Evolutionary conservation across 228 moss, liverwort and hornwort species (phyloP).

Genomic region (Sphagnum fallax): DNA sequence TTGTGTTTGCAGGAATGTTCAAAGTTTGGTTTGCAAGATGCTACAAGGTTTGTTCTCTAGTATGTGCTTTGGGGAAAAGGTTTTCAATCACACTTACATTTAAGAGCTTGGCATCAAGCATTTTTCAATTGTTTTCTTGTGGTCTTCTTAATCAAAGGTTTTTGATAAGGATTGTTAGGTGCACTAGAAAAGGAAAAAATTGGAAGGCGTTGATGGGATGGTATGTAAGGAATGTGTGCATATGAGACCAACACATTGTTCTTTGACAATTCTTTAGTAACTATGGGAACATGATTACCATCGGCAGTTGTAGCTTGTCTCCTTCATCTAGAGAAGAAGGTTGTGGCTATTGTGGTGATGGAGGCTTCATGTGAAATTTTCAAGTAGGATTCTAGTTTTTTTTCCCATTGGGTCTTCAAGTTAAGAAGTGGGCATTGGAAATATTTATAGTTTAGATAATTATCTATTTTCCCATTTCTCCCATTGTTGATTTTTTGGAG

Average conservation of each 20-base stretch:
- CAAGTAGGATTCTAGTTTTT: slow-evolving; percentile 27
- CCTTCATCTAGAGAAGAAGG: slow-evolving; percentile 66
- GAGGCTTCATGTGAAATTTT: slow-evolving; percentile 93
- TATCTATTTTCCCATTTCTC: too few species aligned
- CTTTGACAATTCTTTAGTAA: slow-evolving; percentile 82
- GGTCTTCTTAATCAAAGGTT: too few species aligned
- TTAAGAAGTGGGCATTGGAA: too few species aligned
- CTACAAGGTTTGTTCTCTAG: slow-evolving; percentile 24
- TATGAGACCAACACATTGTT: slow-evolving; percentile 78
- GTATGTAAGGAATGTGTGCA: slow-evolving; percentile 2
- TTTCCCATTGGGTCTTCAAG: too few species aligned
- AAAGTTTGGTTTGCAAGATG: slow-evolving; percentile 55
- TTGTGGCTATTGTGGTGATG: slow-evolving; percentile 85
- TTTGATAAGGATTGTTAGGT: too few species aligned
- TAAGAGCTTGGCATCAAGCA: too few species aligned
- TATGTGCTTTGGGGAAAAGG: too few species aligned
- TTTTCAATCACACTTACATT: too few species aligned
- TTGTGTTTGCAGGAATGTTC: slow-evolving; percentile 25
- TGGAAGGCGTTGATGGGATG: background rate
- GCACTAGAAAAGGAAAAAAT: background rate
- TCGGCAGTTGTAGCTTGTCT: slow-evolving; percentile 82
- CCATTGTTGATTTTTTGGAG: too few species aligned
- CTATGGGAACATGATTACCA: slow-evolving; percentile 87
- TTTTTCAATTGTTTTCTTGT: too few species aligned
- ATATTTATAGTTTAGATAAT: too few species aligned